phyloP scores from a whole-genome alignment of 768 basidiomycete genomes.

The Cystofilobasidium capitatum region DNA sequence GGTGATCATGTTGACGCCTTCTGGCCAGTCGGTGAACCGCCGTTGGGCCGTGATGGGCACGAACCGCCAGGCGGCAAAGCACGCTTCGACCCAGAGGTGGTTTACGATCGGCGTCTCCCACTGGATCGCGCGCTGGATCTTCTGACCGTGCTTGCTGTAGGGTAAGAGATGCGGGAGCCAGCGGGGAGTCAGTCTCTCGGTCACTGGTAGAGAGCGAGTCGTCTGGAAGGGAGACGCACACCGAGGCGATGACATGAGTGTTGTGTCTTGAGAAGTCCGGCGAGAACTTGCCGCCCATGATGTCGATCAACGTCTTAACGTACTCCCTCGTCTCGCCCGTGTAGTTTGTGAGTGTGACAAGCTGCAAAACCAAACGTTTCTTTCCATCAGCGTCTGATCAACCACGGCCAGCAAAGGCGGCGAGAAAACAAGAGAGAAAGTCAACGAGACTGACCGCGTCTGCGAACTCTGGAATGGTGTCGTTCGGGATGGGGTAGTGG shows the following conservation, averaged over 20 bases:
- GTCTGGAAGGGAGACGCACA: conserved; percentile 46
- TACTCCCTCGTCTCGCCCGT: conserved; percentile 79
- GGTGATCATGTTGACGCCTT: conserved; percentile 29
- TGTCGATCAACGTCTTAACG: conserved; percentile 65
- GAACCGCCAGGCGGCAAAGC: conserved; percentile 62
- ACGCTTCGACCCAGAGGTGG: conserved; percentile 85
- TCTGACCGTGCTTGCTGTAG: conserved; percentile 43
- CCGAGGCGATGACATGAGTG: conserved; percentile 72
- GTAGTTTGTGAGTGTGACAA: conserved; percentile 80
- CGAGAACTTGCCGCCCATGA: conserved; percentile 71
- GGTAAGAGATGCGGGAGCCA: not conserved
- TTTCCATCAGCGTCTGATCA: not conserved
- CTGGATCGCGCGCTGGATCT: conserved; percentile 59
- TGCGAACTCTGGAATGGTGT: conserved; percentile 52
- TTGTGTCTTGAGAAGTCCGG: conserved; percentile 65
- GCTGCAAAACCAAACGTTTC: conserved; percentile 44
- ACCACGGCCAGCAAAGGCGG: too few species aligned
- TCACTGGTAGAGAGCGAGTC: too few species aligned
- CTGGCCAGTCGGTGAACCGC: conserved; percentile 24
- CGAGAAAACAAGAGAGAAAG: not conserved
- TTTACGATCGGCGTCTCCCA: conserved; percentile 85
- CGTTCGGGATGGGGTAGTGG: conserved; percentile 70
- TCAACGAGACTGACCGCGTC: conserved; percentile 48
- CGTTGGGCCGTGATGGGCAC: not conserved
- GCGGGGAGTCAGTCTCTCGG: not conserved